Base-by-base conservation (phyloP, 129 eudicot genomes). In the Lactuca sativa region DNA sequence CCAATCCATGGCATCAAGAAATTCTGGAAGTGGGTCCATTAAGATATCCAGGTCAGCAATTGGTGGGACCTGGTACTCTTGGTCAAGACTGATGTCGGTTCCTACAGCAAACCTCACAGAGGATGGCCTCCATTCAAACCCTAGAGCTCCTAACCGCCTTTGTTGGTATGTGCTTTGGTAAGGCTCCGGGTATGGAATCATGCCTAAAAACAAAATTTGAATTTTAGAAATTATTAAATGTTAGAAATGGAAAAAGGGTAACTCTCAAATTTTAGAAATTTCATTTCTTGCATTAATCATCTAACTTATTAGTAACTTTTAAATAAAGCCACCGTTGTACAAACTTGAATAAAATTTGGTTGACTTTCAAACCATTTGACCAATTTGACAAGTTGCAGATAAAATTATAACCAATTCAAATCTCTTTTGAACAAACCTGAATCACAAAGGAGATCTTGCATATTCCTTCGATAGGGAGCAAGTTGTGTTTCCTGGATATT, bases 381-480 rank as follows among this genome's bases (percentile, higher is more conserved):
- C 17, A 12, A 9, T 18, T n/a, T n/a, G n/a, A n/a, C n/a, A n/a
- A n/a, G n/a, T 54, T 37, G 36, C 12, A 54, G 10, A 62, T 37
- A 4, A 41, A 16, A 64, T 9, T 8, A 2, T 8, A 64, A 64
- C 52, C 34, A 63, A 3, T 37, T 16, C 16, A 1, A 15, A 74
- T 52, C 36, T 56, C 54, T 53, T 6, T 53, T 64, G 59, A 70
- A 77, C 76, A 68, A 64, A 93, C 99, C 91, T 83, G 99, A 81
- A 83, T 93, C 97, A 60, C 99, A 93, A 31, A 93, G 97, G 64
- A 90, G 92, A 82, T 93, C 99, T 83, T 93, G 99, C 86, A 90
- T 87, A 76, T 93, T 93, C 75, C 99, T 87, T 61, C 97, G 76
- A 37, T 89, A 87, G 9, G 99, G 97, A 72, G 83, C 83, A 77